Evolutionary conservation across 257 asterid genomes (phyloP), one percentile per base, ranked within the genome.

Genomic region (Prunella vulgaris): DNA sequence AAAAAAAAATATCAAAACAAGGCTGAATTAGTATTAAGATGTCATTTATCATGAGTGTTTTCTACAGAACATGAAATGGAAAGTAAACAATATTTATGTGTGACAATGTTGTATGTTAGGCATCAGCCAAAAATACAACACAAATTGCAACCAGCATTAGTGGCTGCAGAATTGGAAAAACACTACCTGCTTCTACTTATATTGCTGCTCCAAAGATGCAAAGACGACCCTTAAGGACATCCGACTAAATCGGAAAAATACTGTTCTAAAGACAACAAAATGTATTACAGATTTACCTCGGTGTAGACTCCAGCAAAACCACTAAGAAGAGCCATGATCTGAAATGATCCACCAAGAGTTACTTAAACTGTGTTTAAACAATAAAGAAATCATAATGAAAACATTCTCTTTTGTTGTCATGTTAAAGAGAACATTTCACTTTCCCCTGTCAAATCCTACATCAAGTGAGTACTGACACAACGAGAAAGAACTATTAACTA

Each of bases 301-400:
- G 99, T 94, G 86, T 91, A 94, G 62, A 94, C 99, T 82, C 99
- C 99, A 71, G 97, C 99, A 86, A 94, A 94, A 76, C 99, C 99
- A 82, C 99, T 94, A 65, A 94, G 94, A 84, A 91, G 95, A 71
- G 99, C 99, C 99, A 94, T 94, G 60, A 87, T 67, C 99, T 94
- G 96, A 68, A 76, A 83, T 52, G 69, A 81, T 35, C 17, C 69
- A 52, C 46, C 67, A 62, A 74, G 71, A 64, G 68, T 71, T 44
- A 64, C 30, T 53, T 33, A 27, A 71, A 71, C 25, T 48, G 22
- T 35, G 44, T 49, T 52, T n/a, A 24, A 27, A 65, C n/a, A 62
- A 18, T 35, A 20, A 27, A 59, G 37, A 73, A 54, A 69, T 52
- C 5, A 20, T 0, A 58, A 38, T 40, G 24, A 8, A 54, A 66